phyloP scores from a whole-genome alignment of 768 basidiomycete genomes.

The Collybiopsis confluens region DNA sequence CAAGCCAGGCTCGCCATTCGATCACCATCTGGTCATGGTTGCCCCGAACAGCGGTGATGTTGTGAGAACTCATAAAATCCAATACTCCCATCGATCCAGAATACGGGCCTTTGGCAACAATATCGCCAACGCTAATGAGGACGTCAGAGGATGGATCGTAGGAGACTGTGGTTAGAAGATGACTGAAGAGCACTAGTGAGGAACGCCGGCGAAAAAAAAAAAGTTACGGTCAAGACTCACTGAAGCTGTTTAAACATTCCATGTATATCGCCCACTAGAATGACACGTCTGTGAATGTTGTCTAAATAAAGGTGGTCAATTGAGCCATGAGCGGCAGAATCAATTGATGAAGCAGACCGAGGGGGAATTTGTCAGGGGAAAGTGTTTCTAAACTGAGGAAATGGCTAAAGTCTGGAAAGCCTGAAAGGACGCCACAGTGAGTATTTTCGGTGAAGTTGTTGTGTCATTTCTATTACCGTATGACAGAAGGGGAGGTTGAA shows the following conservation, averaged over 20 bases:
- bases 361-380: slow-evolving; percentile 45
- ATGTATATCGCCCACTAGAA: slow-evolving; percentile 88
- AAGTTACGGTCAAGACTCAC: slow-evolving; percentile 34
- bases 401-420: slow-evolving; percentile 49
- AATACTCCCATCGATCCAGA: slow-evolving; percentile 61
- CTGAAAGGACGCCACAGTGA: background rate
- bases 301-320: slow-evolving; percentile 28
- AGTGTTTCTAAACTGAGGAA: slow-evolving; percentile 43
- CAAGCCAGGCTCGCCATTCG: slow-evolving; percentile 85
- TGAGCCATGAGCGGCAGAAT: too few relatives aligned
- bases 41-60: slow-evolving; percentile 79
- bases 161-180: slow-evolving; percentile 55
- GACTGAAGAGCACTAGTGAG: slow-evolving; percentile 34
- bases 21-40: slow-evolving; percentile 93
- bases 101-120: slow-evolving; percentile 65
- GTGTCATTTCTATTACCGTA: background rate
- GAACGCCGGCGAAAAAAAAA: background rate
- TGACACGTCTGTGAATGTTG: slow-evolving; percentile 48
- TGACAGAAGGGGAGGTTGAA: background rate
- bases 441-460: background rate
- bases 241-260: slow-evolving; percentile 68
- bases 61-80: slow-evolving; percentile 55
- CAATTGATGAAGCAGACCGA: slow-evolving; percentile 32
- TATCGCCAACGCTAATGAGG: slow-evolving; percentile 81
- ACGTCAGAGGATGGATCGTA: slow-evolving; percentile 62